Evolutionary conservation across 768 basidiomycete genomes (phyloP).

Genomic region (Obba rivulosa): DNA sequence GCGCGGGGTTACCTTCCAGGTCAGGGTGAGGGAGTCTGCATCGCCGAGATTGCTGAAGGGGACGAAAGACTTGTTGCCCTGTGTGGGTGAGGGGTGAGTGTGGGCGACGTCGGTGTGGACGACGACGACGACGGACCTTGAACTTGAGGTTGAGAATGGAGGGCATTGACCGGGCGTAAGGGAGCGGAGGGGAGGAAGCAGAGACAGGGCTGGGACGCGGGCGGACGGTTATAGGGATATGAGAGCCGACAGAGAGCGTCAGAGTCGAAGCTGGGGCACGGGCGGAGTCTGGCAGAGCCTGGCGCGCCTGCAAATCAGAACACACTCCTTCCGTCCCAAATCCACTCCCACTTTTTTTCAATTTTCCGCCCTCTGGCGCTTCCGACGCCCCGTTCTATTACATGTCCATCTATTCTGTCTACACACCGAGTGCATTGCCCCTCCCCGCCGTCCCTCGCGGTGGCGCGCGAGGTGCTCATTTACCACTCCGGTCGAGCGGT

Average conservation of each 20-base stretch:
- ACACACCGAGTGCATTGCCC: no score
- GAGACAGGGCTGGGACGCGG: neutral
- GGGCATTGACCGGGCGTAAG: conserved; percentile 46
- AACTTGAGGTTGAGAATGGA: conserved; percentile 84
- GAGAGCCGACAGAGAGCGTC: conserved; percentile 6
- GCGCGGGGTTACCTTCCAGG: conserved; percentile 72
- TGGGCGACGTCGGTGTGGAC: conserved; percentile 1
- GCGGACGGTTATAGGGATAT: conserved; percentile 12
- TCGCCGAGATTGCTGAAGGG: conserved; percentile 88
- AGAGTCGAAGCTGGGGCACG: neutral
- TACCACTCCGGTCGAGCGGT: neutral
- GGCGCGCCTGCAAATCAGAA: no score
- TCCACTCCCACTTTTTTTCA: no score
- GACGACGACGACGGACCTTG: conserved; percentile 42
- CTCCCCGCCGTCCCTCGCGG: no score
- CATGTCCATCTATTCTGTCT: no score
- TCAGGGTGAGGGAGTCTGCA: conserved; percentile 79
- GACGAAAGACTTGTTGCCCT: conserved; percentile 94
- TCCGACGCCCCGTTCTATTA: neutral
- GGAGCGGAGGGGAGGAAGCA: conserved; percentile 4
- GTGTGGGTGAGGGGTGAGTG: conserved; percentile 15
- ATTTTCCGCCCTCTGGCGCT: neutral
- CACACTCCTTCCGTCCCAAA: neutral
- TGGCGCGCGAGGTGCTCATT: neutral
- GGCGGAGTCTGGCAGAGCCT: neutral